Percentiles rank a stretch among this genome's conserved stretches.
phyloP scores from a whole-genome alignment of 2,329 filamentous ascomycete genomes.

The Talaromyces sp. region DNA sequence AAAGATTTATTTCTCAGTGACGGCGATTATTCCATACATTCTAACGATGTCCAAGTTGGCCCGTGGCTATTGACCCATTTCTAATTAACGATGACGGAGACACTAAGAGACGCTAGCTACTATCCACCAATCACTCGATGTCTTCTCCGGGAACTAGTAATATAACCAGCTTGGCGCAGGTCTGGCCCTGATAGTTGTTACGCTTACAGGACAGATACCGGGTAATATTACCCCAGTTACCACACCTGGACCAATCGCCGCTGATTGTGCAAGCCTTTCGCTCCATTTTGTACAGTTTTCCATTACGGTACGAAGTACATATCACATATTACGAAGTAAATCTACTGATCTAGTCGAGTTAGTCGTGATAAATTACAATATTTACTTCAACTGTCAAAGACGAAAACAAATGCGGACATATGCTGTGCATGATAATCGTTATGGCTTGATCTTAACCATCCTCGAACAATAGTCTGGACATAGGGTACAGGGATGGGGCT shows the following conservation, averaged over 20 bases:
- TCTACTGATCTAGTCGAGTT: background rate
- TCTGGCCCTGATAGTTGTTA: constrained; percentile 1
- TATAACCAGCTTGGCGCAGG: background rate
- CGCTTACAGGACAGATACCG: background rate
- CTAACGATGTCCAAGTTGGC: background rate
- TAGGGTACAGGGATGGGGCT: background rate
- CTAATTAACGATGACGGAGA: background rate
- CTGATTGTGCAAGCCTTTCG: background rate
- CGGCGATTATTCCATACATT: background rate
- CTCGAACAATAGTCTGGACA: background rate
- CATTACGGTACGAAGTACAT: background rate
- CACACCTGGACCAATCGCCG: background rate
- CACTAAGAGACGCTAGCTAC: background rate
- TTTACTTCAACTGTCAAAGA: background rate
- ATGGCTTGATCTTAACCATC: background rate
- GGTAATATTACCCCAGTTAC: background rate
- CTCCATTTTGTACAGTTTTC: background rate
- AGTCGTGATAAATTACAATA: background rate
- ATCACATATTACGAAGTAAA: background rate
- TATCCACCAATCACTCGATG: background rate
- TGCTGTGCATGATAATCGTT: background rate
- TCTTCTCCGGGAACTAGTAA: background rate
- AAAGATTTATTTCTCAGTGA: background rate
- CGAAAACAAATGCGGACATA: background rate
- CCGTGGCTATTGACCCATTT: background rate